Evolutionary conservation across 2,329 filamentous ascomycete genomes (phyloP), one percentile per base, ranked within the genome.

Genomic region (Phyllosticta citrichinensis): DNA sequence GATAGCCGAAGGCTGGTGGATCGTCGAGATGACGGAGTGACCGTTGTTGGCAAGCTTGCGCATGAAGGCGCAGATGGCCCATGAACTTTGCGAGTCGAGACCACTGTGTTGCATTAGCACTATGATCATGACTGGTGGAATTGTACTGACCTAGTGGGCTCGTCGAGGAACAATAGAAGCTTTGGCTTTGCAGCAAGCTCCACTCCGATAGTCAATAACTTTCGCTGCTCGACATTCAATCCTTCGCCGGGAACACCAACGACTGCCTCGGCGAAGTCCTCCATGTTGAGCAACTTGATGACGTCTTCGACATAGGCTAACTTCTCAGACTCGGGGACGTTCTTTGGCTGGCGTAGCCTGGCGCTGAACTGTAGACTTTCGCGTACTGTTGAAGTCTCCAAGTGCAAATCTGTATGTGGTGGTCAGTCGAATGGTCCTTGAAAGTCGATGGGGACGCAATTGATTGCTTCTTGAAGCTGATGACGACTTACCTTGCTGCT

Each of bases 201-300:
- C 10, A 89, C 86, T 63, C 85, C 87, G 62, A 89, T 89, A 0
- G 87, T 89, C 9, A 89, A 76, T 56, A 86, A 78, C 73, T 89
- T 89, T 62, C 84, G 79, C 69, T 89, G 83, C 70, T 88, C 86
- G 5, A 89, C 85, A 11, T 84, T 85, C 14, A 89, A 75, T 4
- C 81, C 84, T 60, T 79, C 80, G 0, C 84, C 85, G 0, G 83
- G 82, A 0, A 82, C 76, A 63, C 86, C 86, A 27, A 88, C 84
- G 2, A 87, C 79, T 0, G 84, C 84, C 53, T 87, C 82, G 12
- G 84, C 83, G 62, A 86, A 87, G 58, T 87, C 84, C 27, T 81
- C 74, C 84, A 88, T 87, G 68, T 84, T 81, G 24, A 88, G 76
- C 77, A 88, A 82, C 69, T 80, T 79, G 66, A 87, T 86, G 20